phyloP scores from a whole-genome alignment of 164 flowering plant species.

The Nymphaea colorata region DNA sequence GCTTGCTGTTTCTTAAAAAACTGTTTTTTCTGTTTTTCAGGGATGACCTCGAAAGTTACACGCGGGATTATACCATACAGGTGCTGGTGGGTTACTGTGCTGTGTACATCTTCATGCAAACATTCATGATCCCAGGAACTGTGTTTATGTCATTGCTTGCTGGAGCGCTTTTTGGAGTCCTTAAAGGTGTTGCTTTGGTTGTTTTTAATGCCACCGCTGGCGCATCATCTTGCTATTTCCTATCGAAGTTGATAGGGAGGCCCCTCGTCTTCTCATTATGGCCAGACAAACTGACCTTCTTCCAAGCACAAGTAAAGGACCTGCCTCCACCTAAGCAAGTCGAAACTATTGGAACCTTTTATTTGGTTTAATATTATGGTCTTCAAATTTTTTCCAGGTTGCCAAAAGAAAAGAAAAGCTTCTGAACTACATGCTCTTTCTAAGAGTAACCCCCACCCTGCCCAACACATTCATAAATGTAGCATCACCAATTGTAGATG shows the following conservation, averaged over 20 bases:
- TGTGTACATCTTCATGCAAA: slow-evolving; percentile 95
- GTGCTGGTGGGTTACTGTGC: slow-evolving; percentile 72
- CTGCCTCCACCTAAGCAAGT: not conserved
- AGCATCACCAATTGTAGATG: slow-evolving; percentile 93
- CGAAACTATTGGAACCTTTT: not conserved
- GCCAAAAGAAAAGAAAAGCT: slow-evolving; percentile 61
- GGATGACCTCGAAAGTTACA: slow-evolving; percentile 35
- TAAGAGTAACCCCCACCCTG: slow-evolving; percentile 88
- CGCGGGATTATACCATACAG: slow-evolving; percentile 83
- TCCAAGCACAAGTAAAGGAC: slow-evolving; percentile 68
- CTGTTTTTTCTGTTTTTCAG: not conserved
- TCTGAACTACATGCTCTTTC: slow-evolving; percentile 92
- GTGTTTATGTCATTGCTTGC: slow-evolving; percentile 95
- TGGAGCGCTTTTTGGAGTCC: slow-evolving; percentile 88
- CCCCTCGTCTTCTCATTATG: slow-evolving; percentile 71
- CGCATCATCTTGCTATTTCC: slow-evolving; percentile 92
- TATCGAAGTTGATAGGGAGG: slow-evolving; percentile 73
- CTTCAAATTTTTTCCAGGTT: slow-evolving; percentile 33
- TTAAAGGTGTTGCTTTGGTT: slow-evolving; percentile 77
- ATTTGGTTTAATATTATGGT: not conserved
- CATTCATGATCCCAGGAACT: slow-evolving; percentile 98
- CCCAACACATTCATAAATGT: slow-evolving; percentile 92
- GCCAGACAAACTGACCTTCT: slow-evolving; percentile 82
- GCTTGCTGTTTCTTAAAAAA: not conserved
- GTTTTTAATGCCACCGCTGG: slow-evolving; percentile 93